phyloP scores from a whole-genome alignment of 768 basidiomycete species.

The Rhizopogon vesiculosus region DNA sequence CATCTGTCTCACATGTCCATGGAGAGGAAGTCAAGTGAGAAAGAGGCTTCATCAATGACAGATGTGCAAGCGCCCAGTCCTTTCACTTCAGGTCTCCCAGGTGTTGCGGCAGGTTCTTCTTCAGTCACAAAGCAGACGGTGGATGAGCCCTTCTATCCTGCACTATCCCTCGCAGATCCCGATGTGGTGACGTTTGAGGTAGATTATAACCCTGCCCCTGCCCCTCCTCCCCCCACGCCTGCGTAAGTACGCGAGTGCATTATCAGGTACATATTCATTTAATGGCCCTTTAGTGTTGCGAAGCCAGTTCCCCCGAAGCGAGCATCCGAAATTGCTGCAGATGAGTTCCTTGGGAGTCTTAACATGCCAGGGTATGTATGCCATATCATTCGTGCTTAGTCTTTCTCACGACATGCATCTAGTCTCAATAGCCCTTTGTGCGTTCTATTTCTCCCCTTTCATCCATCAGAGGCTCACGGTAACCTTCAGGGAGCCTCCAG shows the following conservation, averaged over 20 bases:
- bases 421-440: conserved; percentile 24
- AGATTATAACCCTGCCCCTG: neutral
- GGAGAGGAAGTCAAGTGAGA: neutral
- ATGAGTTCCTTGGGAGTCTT: conserved; percentile 21
- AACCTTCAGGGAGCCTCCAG: conserved; percentile 12
- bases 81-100: too few species aligned
- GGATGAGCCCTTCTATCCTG: neutral
- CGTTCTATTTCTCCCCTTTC: conserved; percentile 1
- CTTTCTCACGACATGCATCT: neutral
- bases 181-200: too few species aligned
- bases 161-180: neutral
- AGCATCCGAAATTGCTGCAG: conserved; percentile 16
- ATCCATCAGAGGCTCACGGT: neutral
- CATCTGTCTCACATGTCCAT: neutral
- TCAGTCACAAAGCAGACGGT: neutral
- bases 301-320: conserved; percentile 14
- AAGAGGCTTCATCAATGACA: neutral
- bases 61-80: neutral
- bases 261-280: neutral
- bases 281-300: neutral
- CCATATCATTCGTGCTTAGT: neutral
- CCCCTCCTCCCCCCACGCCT: neutral
- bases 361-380: conserved; percentile 20
- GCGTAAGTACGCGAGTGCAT: neutral
- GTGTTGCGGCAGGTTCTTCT: neutral